A percentile compares a stretch with the other conserved stretches of the same genome.
Conservation (phyloP, 2,329 filamentous ascomycete genomes). For the Fusarium udum region DNA sequence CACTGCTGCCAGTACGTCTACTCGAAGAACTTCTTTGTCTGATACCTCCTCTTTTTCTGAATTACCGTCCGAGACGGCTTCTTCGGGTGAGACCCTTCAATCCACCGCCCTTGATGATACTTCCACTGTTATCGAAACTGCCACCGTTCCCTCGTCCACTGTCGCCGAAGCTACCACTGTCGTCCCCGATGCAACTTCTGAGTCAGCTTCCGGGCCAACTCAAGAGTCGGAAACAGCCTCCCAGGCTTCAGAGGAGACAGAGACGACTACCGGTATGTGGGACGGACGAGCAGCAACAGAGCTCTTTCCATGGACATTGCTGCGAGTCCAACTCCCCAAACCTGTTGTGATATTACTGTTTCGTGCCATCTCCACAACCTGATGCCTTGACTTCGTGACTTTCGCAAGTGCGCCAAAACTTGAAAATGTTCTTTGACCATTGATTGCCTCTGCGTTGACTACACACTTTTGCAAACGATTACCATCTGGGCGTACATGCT, state of each 20-base stretch:
- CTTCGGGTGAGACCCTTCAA: slow-evolving; percentile 39
- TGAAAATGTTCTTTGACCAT: background rate
- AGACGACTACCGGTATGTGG: slow-evolving; percentile 47
- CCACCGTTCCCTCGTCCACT: slow-evolving; percentile 18
- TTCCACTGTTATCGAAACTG: slow-evolving; percentile 26
- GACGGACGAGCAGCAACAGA: slow-evolving; percentile 26
- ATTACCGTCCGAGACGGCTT: slow-evolving; percentile 40
- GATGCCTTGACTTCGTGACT: background rate
- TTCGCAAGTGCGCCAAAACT: slow-evolving; percentile 39
- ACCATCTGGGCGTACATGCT: slow-evolving; percentile 1
- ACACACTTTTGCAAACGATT: background rate
- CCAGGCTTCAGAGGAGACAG: slow-evolving; percentile 21
- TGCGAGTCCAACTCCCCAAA: slow-evolving; percentile 26
- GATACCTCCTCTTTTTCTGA: slow-evolving; percentile 43
- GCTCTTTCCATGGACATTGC: slow-evolving; percentile 16
- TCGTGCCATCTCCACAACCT: slow-evolving; percentile 11
- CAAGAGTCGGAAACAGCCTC: slow-evolving; percentile 26
- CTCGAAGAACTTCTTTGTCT: slow-evolving; percentile 42
- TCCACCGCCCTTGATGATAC: slow-evolving; percentile 30
- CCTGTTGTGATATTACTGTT: slow-evolving; percentile 31
- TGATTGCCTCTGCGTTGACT: slow-evolving; percentile 19
- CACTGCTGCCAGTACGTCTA: slow-evolving; percentile 48
- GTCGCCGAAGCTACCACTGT: slow-evolving; percentile 5
- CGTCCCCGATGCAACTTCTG: slow-evolving; percentile 10
- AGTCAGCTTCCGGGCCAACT: slow-evolving; percentile 13